Base-by-base conservation (phyloP, 176 grass and related monocot species). In the Ampelocalamus luodianensis region DNA sequence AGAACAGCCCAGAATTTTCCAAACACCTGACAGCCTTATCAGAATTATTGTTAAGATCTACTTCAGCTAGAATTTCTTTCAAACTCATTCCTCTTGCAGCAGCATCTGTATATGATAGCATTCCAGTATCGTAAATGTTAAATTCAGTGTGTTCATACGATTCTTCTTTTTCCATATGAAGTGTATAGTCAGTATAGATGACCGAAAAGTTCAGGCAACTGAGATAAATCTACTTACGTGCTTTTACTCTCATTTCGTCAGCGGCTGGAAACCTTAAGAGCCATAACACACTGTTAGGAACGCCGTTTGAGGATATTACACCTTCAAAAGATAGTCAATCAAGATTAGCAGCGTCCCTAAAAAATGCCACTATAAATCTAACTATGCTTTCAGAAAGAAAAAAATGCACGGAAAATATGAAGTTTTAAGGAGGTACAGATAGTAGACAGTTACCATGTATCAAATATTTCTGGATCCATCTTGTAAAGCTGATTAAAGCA, bases 401-500 rank as follows among this genome's bases (percentile, higher is more conserved):
- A 29, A 29, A 29, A 1, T 29, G 1, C 29, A 43, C 5, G 18
- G 8, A 81, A 38, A 56, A 43, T 61, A 7, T 77, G 38, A 11
- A 64, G 54, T 55, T 55, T 20, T 55, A 55, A 8, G 7, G 54
- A 56, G 44, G 40, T 79, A 62, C n/a, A 12, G 14, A 88, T 18
- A 87, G 24, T 58, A 13, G 20, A 55, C 6, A 67, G 26, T 80
- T 93, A 97, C 94, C 94, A 97, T 86, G 87, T 90, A 49, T 93
- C 92, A 85, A 93, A 93, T 92, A 97, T 90, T 80, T 92, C 91
- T 83, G 94, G 91, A 76, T 97, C 94, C 94, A 97, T 97, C 82
- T 97, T 97, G 69, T 97, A 97, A 87, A 97, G 89, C 82, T 97
- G 94, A 85, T 93, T 97, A 87, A 97, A 97, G 83, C 94, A 97